These are phyloP conservation scores for Tulasnella sp. DNA, from an alignment of 768 basidiomycete genomes.

Conservation along the genomic window DNA sequence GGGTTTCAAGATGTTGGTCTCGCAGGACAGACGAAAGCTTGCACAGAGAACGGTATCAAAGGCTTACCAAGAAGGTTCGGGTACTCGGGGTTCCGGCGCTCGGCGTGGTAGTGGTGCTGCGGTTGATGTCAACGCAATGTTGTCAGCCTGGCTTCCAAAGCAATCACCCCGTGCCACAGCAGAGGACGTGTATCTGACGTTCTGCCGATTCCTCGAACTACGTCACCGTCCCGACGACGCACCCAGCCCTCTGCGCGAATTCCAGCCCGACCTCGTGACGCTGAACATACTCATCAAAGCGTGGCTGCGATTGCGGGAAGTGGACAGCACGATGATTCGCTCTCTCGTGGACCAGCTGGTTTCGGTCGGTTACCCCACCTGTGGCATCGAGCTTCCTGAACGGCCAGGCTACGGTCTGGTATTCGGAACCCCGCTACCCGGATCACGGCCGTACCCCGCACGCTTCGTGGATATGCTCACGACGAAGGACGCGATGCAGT, in stretches of 20 bases:
- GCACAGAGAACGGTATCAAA: constrained; percentile 9
- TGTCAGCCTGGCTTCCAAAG: constrained; percentile 34
- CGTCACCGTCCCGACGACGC: constrained; percentile 29
- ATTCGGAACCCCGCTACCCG: constrained; percentile 6
- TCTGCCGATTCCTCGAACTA: not conserved
- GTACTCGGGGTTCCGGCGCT: constrained; percentile 25
- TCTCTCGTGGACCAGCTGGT: constrained; percentile 54
- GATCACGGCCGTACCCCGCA: not conserved
- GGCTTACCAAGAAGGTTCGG: constrained; percentile 28
- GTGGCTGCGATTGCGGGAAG: constrained; percentile 40
- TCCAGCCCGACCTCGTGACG: constrained; percentile 55
- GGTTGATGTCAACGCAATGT: constrained; percentile 50
- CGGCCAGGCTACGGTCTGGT: not conserved
- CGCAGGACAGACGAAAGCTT: not conserved
- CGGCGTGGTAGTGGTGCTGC: constrained; percentile 34
- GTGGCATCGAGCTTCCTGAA: not conserved
- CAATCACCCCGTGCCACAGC: constrained; percentile 29
- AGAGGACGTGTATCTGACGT: constrained; percentile 30
- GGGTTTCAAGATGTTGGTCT: not conserved
- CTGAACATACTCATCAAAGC: constrained; percentile 55
- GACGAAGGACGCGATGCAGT: constrained; percentile 21
- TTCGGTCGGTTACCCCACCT: constrained; percentile 49
- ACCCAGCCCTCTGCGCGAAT: constrained; percentile 33
- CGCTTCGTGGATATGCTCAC: not conserved
- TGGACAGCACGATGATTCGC: constrained; percentile 36